Conservation (phyloP, 768 basidiomycete genomes). For the Tricholoma saponaceum region DNA sequence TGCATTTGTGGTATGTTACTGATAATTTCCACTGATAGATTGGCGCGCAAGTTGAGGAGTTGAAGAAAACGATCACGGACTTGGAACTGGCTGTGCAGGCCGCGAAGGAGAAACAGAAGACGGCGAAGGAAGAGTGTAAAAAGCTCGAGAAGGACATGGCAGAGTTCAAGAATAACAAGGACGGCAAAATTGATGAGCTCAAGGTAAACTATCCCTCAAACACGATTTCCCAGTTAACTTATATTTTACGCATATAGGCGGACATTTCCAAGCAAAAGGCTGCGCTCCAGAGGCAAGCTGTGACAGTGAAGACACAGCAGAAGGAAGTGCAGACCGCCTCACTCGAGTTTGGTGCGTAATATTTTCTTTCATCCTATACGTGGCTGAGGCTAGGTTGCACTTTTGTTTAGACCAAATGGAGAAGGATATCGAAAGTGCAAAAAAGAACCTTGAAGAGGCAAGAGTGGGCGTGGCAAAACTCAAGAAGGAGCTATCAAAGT, state of each 20-base stretch:
- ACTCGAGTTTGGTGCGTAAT: conserved; percentile 76
- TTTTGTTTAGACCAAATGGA: conserved; percentile 69
- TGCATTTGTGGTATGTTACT: background rate
- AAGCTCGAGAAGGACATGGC: conserved; percentile 95
- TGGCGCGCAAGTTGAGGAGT: conserved; percentile 70
- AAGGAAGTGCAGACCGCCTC: conserved; percentile 85
- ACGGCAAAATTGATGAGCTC: conserved; percentile 91
- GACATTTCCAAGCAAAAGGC: conserved; percentile 80
- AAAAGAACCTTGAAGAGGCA: conserved; percentile 37
- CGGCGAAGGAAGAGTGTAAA: conserved; percentile 72
- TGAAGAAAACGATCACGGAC: conserved; percentile 59
- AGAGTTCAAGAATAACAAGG: conserved; percentile 98
- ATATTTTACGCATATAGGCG: conserved; percentile 36
- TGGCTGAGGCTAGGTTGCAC: conserved; percentile 3
- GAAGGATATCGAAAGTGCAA: conserved; percentile 59
- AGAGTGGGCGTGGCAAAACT: conserved; percentile 46
- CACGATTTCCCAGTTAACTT: background rate
- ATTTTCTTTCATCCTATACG: background rate
- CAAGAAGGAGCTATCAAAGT: conserved; percentile 57
- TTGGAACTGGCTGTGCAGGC: conserved; percentile 54
- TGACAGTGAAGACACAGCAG: conserved; percentile 79
- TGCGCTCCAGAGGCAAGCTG: conserved; percentile 75
- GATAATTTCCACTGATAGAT: conserved; percentile 43
- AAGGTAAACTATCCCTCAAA: conserved; percentile 50
- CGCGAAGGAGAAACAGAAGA: conserved; percentile 74